These are phyloP conservation scores for Hygrophorus russula DNA, from an alignment of 768 basidiomycete genomes.

Conservation along the genomic window DNA sequence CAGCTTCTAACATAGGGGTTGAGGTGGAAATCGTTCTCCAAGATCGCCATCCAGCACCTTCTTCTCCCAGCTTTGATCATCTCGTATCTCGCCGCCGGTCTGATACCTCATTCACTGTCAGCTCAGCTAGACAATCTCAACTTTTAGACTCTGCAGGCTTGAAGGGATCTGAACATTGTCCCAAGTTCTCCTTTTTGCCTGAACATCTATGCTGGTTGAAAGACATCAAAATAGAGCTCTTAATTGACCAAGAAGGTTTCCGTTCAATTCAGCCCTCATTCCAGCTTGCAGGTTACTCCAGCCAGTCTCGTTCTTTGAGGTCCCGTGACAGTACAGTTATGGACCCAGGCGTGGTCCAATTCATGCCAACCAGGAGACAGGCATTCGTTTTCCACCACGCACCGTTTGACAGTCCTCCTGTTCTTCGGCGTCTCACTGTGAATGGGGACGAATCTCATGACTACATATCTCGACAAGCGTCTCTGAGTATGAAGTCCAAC, in stretches of 20 bases:
- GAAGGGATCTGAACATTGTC: neutral
- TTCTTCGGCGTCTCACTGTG: conserved; percentile 58
- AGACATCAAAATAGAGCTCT: conserved; percentile 43
- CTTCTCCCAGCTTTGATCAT: conserved; percentile 1
- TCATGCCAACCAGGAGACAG: conserved; percentile 48
- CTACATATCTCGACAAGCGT: conserved; percentile 67
- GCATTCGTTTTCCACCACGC: conserved; percentile 64
- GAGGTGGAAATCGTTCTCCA: neutral
- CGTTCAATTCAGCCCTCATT: conserved; percentile 51
- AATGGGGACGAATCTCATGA: conserved; percentile 61
- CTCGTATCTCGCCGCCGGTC: neutral
- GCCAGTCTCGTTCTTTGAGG: conserved; percentile 14
- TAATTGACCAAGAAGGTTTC: conserved; percentile 82
- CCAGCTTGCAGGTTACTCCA: conserved; percentile 40
- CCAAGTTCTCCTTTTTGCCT: conserved; percentile 16
- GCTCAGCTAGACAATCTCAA: neutral
- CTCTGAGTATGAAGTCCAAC: conserved; percentile 52
- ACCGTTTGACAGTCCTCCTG: conserved; percentile 52
- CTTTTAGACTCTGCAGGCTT: neutral
- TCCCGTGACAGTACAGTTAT: conserved; percentile 18
- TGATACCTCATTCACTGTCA: neutral
- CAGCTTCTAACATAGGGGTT: too few relatives aligned
- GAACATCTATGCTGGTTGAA: conserved; percentile 41
- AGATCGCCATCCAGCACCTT: conserved; percentile 8
- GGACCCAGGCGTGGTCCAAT: conserved; percentile 45